phyloP scores from a whole-genome alignment of 495 filamentous ascomycete species.

The Clavariopsis aquatica region DNA sequence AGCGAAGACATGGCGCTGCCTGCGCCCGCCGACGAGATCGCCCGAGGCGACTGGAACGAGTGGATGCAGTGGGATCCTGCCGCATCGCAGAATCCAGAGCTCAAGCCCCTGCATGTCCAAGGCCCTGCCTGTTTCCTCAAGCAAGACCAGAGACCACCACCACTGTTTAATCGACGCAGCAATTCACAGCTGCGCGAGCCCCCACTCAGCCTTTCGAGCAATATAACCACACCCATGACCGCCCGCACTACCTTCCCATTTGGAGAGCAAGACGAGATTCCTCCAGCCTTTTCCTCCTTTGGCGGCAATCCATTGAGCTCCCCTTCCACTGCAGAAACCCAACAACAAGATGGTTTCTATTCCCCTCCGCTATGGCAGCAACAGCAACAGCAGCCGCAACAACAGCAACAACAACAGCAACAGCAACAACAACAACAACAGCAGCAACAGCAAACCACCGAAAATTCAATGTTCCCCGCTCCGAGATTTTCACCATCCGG shows the following conservation, averaged over 20 bases:
- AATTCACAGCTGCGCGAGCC: slow-evolving; percentile 27
- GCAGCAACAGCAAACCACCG: slow-evolving; percentile 26
- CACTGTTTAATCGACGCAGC: slow-evolving; percentile 32
- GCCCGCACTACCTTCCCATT: slow-evolving; percentile 23
- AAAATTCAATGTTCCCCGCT: slow-evolving; percentile 29
- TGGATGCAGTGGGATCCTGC: slow-evolving; percentile 44
- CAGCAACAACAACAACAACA: no score
- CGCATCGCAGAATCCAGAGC: slow-evolving; percentile 25
- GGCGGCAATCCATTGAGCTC: slow-evolving; percentile 29
- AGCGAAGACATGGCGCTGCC: slow-evolving; percentile 26
- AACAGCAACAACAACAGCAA: slow-evolving; percentile 25
- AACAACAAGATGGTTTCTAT: slow-evolving; percentile 28
- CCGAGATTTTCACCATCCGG: slow-evolving; percentile 13
- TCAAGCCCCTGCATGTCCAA: slow-evolving; percentile 27
- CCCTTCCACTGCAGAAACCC: slow-evolving; percentile 12
- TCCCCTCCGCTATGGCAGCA: slow-evolving; percentile 37
- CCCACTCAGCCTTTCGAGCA: slow-evolving; percentile 1
- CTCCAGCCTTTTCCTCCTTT: slow-evolving; percentile 32
- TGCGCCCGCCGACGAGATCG: slow-evolving; percentile 15
- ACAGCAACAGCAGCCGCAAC: slow-evolving; percentile 18
- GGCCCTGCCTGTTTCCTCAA: slow-evolving; percentile 33
- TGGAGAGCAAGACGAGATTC: slow-evolving; percentile 19
- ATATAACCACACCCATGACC: slow-evolving; percentile 10
- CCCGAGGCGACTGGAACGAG: slow-evolving; percentile 40
- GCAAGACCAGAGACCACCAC: slow-evolving; percentile 32